Evolutionary conservation across 1,139 yeast species (phyloP), one percentile per base, ranked within the genome.

Genomic region (Debaryomycetaceae sp.): DNA sequence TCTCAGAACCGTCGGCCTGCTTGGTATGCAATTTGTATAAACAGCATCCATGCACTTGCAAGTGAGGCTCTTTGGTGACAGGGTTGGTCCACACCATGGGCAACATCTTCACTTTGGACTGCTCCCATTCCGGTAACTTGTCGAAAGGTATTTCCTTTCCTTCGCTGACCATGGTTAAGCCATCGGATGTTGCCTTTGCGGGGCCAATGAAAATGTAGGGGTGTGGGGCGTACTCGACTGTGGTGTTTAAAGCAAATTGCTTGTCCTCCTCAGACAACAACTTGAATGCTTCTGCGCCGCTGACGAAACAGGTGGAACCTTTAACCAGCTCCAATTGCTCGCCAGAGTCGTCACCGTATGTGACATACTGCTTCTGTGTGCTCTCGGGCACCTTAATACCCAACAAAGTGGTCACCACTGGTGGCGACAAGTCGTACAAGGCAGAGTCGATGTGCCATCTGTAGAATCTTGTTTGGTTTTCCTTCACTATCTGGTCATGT

Each of bases 401-500:
- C 46, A 88, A 73, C 49, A 88, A 75, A 1, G 96, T 87, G 4
- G 96, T 88, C 40, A 85, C 87, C 53, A 85, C 76, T 31, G 96
- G 96, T 27, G 96, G 96, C 6, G 91, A 81, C 55, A 87, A 75
- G 34, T 81, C 96, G 57, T 88, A 88, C 42, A 88, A 76, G 5
- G 96, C 96, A 39, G 93, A 85, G 65, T 88, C 96, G 54, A 88
- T 87, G 66, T 88, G 96, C 96, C 96, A 88, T 68, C 96, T 80
- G 76, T 87, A 88, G 63, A 84, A 88, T 53, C 95, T 76, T 1
- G 96, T 88, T 62, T 77, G 76, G 45, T 83, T 80, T 30, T 78
- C 70, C 3, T 76, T 75, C 44, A 70, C 71, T 55, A 85, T 80
- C 50, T 86, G 81, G 31, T 78, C 77, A 27, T 77, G 75, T n/a